Percentiles rank a stretch among this genome's conserved stretches.
These are phyloP conservation scores for Phytophthora meadii DNA, from an alignment of 352 stramenopile genomes.

Conservation along the genomic window DNA sequence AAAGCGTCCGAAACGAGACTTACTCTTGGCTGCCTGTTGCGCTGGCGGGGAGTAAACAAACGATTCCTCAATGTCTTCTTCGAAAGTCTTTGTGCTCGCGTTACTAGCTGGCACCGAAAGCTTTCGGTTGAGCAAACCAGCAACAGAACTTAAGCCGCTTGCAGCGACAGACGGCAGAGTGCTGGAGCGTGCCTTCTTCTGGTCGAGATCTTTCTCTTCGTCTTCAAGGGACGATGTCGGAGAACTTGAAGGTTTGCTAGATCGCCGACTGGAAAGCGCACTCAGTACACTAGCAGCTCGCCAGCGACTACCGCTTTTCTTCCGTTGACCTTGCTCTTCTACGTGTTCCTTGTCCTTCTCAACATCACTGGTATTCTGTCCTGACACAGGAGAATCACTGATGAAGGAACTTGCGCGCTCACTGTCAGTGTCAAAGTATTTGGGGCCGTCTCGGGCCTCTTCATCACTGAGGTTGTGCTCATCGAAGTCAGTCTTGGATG, in stretches of 20 bases:
- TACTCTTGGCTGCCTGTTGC: conserved; percentile 44
- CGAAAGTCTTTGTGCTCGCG: conserved; percentile 31
- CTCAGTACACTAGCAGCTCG: conserved; percentile 52
- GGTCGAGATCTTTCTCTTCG: conserved; percentile 28
- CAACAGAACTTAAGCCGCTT: conserved; percentile 35
- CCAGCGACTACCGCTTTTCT: conserved; percentile 47
- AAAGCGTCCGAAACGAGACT: conserved; percentile 56
- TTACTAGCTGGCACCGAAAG: conserved; percentile 36
- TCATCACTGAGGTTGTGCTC: conserved; percentile 34
- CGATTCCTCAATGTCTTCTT: conserved; percentile 45
- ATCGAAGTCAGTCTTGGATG: conserved; percentile 38
- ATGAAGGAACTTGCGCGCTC: conserved; percentile 49
- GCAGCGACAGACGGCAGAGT: conserved; percentile 29
- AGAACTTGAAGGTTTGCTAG: conserved; percentile 43
- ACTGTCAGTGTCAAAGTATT: conserved; percentile 63
- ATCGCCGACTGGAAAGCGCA: conserved; percentile 46
- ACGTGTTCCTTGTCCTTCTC: conserved; percentile 21
- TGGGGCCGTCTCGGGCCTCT: conserved; percentile 33
- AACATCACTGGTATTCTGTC: conserved; percentile 20
- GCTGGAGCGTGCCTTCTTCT: conserved; percentile 37
- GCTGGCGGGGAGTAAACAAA: conserved; percentile 42
- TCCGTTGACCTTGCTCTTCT: conserved; percentile 20
- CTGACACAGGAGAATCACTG: conserved; percentile 35
- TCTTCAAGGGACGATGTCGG: conserved; percentile 39
- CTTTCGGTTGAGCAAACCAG: conserved; percentile 39